Evolutionary conservation across 1,284 basidiomycete genomes (phyloP).

Genomic region (Cryptococcus sp.): DNA sequence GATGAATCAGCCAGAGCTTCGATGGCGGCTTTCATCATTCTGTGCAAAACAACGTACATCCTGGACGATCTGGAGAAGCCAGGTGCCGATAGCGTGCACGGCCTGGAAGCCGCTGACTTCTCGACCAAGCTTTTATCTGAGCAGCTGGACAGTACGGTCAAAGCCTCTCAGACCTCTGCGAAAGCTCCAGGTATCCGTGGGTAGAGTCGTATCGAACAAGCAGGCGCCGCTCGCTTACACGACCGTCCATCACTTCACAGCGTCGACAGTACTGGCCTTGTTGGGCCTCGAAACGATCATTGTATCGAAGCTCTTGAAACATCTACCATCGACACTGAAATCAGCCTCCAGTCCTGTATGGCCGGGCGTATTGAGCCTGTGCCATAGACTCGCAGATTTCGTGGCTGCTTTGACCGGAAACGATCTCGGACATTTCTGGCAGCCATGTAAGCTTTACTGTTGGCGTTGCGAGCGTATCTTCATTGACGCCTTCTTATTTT

Average conservation of each 20-base stretch:
- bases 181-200: not conserved
- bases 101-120: not conserved
- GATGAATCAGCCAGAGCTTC: not conserved
- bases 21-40: slow-evolving; percentile 1
- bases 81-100: not conserved
- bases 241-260: not conserved
- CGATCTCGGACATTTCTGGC: not conserved
- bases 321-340: not conserved
- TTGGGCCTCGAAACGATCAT: not conserved
- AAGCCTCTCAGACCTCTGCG: not conserved
- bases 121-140: not conserved
- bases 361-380: not conserved
- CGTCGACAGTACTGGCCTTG: not conserved
- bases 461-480: too few species aligned
- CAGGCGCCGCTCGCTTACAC: not conserved
- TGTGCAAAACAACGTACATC: slow-evolving; percentile 1
- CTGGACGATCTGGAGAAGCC: not conserved
- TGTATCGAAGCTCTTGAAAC: not conserved
- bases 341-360: not conserved
- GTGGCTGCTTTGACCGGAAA: not conserved
- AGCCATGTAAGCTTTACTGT: not conserved
- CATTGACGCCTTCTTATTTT: not conserved
- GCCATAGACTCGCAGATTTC: not conserved
- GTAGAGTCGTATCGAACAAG: not conserved
- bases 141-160: not conserved